Conservation (phyloP, 192 early-diverging fungal species). For the Linnemannia exigua region DNA sequence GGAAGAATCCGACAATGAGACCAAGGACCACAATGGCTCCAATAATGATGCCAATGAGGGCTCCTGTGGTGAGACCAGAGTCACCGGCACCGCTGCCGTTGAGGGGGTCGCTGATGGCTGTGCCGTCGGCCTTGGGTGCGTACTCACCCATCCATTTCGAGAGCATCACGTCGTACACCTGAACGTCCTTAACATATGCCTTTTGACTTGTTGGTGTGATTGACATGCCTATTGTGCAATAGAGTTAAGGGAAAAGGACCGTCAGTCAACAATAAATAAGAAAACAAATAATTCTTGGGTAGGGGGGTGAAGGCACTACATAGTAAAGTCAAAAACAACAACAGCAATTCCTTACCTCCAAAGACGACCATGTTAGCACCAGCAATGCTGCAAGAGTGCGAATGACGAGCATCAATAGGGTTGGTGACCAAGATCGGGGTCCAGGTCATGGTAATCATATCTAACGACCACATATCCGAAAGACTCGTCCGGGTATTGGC, state of each 20-base stretch:
- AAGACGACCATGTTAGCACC: constrained; percentile 50
- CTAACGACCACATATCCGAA: constrained; percentile 37
- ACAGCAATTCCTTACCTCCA: constrained; percentile 19
- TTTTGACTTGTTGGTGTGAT: not conserved
- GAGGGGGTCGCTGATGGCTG: constrained; percentile 2
- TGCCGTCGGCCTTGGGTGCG: constrained; percentile 37
- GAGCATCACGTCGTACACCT: constrained; percentile 39
- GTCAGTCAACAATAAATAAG: not conserved
- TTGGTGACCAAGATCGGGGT: constrained; percentile 17
- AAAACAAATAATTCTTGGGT: not conserved
- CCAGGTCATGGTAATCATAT: constrained; percentile 45
- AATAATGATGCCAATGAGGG: constrained; percentile 14
- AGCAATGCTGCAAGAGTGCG: constrained; percentile 32
- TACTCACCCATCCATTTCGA: constrained; percentile 34
- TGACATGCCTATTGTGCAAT: not conserved
- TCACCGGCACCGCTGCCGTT: not conserved
- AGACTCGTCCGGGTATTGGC: constrained; percentile 13
- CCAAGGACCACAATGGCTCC: constrained; percentile 15
- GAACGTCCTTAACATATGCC: constrained; percentile 18
- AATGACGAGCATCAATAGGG: constrained; percentile 3
- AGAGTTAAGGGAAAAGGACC: not conserved
- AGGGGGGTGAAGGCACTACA: not conserved
- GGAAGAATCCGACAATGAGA: not conserved
- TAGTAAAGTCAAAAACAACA: not conserved
- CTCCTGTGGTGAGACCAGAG: constrained; percentile 13